Base-by-base conservation (phyloP, 2,329 filamentous ascomycete species). In the Talaromyces islandicus region DNA sequence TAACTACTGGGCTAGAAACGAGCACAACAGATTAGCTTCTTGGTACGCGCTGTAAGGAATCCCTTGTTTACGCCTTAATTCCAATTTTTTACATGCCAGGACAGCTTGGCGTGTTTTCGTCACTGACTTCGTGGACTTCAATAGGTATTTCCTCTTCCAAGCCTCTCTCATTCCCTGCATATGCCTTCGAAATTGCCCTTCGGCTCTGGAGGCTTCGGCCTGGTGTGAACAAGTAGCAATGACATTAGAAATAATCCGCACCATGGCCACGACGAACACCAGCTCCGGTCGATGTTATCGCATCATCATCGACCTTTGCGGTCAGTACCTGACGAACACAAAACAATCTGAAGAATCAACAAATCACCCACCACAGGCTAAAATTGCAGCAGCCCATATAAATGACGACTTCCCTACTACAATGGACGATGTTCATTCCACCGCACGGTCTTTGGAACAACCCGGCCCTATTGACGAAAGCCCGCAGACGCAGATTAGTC, bases 161-260 rank as follows among this genome's bases (percentile, higher is more conserved):
- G 76, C 76, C n/a, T 73, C 72, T 21, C 64, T 78, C 2, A 76
- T 78, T 51, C 76, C 76, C 7, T 70, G 76, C 29, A 73, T 78
- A 53, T 73, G 73, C 58, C 67, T 78, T 30, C 75, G 75, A 68
- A 77, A 72, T 6, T 73, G 75, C 50, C 73, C 75, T 0, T 70
- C 71, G 14, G 72, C 68, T 58, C 64, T 70, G 7, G 70, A 73
- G 58, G 70, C 69, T 56, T 64, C 70, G 11, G 66, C 65, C 61
- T 74, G 72, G 72, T 66, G 74, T 7, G 70, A 71, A 51, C 71
- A 74, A 35, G 70, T 76, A 24, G 71, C 73, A 61, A 70, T 71
- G n/a, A 76, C 75, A 7, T 29, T 53, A 53, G 50, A 29, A 21
- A 75, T 76, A 17, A 69, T 69, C 9, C 69, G 73, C 55, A 71